phyloP scores from a whole-genome alignment of 306 rosid species.

The Pyrus betulifolia region DNA sequence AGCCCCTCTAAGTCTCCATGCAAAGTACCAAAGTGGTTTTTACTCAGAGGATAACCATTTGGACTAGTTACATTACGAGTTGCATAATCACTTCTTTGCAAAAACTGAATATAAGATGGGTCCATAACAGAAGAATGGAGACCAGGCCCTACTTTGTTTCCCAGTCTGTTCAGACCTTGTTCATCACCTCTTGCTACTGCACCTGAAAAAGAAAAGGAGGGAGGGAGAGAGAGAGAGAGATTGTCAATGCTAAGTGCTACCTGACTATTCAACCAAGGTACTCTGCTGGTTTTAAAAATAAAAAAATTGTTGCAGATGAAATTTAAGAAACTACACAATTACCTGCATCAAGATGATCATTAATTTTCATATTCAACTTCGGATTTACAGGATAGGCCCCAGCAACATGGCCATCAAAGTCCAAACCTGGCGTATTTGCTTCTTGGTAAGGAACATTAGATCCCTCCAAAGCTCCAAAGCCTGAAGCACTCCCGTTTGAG shows the following conservation, averaged over 20 bases:
- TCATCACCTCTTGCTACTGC: conserved; percentile 40
- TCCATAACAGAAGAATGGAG: conserved; percentile 42
- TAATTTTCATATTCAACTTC: conserved; percentile 33
- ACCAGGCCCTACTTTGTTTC: conserved; percentile 38
- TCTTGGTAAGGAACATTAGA: conserved; percentile 23
- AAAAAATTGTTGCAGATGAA: not conserved
- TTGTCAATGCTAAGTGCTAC: conserved; percentile 1
- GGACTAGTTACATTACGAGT: conserved; percentile 40
- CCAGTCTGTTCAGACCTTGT: conserved; percentile 33
- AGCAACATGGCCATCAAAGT: conserved; percentile 37
- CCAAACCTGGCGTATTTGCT: conserved; percentile 35
- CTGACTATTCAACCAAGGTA: not conserved
- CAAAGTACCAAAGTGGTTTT: conserved; percentile 45
- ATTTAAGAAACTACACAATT: conserved; percentile 3
- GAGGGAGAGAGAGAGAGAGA: not conserved
- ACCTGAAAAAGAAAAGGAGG: not conserved
- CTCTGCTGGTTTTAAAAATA: not conserved
- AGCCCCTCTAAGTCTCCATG: conserved; percentile 60
- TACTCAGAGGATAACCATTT: conserved; percentile 42
- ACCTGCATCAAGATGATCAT: conserved; percentile 55
- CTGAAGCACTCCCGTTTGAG: conserved; percentile 48
- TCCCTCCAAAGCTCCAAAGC: conserved; percentile 34
- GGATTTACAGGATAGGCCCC: conserved; percentile 44
- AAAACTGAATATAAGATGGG: conserved; percentile 39
- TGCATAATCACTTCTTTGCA: conserved; percentile 55